Evolutionary conservation across 768 basidiomycete genomes (phyloP).

Genomic region (Agaricus sinodeliciosus): DNA sequence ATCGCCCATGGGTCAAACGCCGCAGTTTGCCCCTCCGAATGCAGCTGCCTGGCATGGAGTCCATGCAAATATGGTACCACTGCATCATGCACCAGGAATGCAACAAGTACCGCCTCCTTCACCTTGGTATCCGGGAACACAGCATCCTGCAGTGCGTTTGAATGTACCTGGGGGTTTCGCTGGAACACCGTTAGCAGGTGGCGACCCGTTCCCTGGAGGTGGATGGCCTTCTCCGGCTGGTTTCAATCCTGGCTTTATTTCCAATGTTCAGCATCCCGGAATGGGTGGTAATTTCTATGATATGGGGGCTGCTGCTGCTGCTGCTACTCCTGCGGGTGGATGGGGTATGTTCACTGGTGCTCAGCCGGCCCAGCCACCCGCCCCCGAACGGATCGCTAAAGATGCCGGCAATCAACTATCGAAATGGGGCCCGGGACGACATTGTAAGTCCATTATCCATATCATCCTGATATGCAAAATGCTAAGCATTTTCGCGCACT

Average conservation of each 20-base stretch:
- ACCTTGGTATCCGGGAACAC: neutral
- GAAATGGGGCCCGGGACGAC: slow-evolving; percentile 4
- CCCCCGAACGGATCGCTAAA: neutral
- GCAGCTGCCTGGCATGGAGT: slow-evolving; percentile 3
- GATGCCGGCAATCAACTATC: slow-evolving; percentile 7
- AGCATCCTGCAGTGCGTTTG: neutral
- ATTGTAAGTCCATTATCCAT: slow-evolving; percentile 6
- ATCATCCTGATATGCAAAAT: no score
- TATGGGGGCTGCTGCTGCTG: neutral
- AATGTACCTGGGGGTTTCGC: no score
- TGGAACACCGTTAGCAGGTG: no score
- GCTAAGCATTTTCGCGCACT: neutral
- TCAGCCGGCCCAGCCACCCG: neutral
- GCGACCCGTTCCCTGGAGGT: neutral
- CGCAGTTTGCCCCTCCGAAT: neutral
- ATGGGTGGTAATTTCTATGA: neutral
- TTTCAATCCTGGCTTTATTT: neutral
- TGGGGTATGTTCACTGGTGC: neutral
- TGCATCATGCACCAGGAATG: neutral
- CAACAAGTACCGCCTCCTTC: neutral
- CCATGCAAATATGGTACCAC: neutral
- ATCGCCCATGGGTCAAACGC: neutral
- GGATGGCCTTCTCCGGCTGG: neutral
- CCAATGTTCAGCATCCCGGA: no score
- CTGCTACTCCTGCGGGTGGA: no score